A percentile compares a stretch with the other conserved stretches of the same genome.
Conservation (phyloP, 2,329 filamentous ascomycete species). For the Fusarium domesticum region DNA sequence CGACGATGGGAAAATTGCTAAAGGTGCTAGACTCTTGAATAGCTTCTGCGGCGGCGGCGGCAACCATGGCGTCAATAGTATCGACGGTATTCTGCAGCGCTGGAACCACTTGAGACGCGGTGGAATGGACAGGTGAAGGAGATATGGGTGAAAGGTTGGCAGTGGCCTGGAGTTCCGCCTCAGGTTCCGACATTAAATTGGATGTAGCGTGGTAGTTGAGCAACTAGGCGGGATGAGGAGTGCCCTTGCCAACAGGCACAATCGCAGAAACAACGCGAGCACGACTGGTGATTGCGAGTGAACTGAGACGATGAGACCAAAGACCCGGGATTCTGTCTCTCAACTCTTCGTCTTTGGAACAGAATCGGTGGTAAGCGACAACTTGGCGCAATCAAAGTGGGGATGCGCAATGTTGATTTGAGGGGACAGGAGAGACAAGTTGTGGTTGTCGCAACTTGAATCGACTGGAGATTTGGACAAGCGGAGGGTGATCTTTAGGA, state of each 20-base stretch:
- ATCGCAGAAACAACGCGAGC: conserved; percentile 19
- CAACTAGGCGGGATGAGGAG: conserved; percentile 13
- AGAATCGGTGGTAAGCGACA: background rate
- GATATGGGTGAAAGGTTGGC: conserved; percentile 53
- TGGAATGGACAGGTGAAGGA: conserved; percentile 46
- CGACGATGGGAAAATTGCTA: conserved; percentile 33
- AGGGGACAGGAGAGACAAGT: too few relatives aligned
- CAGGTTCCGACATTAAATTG: conserved; percentile 47
- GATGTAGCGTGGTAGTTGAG: conserved; percentile 17
- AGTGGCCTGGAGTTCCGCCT: conserved; percentile 46
- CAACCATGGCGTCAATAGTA: conserved; percentile 47
- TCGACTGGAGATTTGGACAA: background rate
- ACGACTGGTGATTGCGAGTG: background rate
- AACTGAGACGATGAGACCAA: background rate
- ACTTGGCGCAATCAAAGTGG: background rate
- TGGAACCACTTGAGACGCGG: conserved; percentile 47
- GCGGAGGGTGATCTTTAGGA: background rate
- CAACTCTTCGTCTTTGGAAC: too few relatives aligned
- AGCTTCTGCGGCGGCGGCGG: conserved; percentile 27
- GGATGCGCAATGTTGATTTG: background rate
- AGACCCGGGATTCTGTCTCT: background rate
- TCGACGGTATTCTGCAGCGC: conserved; percentile 53
- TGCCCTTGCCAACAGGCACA: conserved; percentile 11
- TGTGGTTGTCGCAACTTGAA: background rate
- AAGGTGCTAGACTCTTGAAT: conserved; percentile 26